Base-by-base conservation (phyloP, 164 flowering plant genomes). In the Tetrastigma voinierianum region DNA sequence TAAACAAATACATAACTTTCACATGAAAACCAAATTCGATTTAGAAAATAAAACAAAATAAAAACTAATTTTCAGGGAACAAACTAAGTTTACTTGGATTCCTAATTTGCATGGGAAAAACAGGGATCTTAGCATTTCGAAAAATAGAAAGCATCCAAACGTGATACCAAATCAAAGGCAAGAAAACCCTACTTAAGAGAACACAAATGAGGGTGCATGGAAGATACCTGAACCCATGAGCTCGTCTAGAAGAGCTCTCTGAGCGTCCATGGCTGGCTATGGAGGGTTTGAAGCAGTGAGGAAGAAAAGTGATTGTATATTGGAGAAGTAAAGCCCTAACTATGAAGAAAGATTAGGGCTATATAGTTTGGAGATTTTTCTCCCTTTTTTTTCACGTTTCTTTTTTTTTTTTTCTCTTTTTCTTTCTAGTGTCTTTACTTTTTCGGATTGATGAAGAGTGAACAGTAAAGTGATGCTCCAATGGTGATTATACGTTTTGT, bases 221-320 rank as follows among this genome's bases (percentile, higher is more conserved):
- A 60, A 44, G 43, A 15, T 74, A 95, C 98, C 96, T 77, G 99
- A 76, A 16, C 99, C 99, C 99, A 95, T 92, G 58, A 95, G 90
- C 74, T 90, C 98, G 71, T 95, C 99, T 2, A 95, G 88, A 70
- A 95, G 77, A 76, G 98, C 98, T 77, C 99, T 82, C 71, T 92
- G 99, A 46, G 97, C 97, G 78, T 95, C 99, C 99, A 92, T 95
- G 60, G 73, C 61, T 64, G 68, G 16, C 52, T 46, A 14, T 11
- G 70, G 9, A 62, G 53, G 32, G 52, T 49, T 11, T 49, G 6
- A 46, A 25, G n/a, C 51, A 51, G 18, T 40, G 49, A 16, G 16
- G 16, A 49, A 57, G 47, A 57, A 54, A 18, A 43, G 14, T 54
- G 61, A 52, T 19, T 18, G 46, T 4, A 53, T 32, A 49, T 49